Percentiles rank a stretch among this genome's conserved stretches.
Evolutionary conservation across 2,329 filamentous ascomycete genomes (phyloP).

Genomic region (Chaetomium globosum): DNA sequence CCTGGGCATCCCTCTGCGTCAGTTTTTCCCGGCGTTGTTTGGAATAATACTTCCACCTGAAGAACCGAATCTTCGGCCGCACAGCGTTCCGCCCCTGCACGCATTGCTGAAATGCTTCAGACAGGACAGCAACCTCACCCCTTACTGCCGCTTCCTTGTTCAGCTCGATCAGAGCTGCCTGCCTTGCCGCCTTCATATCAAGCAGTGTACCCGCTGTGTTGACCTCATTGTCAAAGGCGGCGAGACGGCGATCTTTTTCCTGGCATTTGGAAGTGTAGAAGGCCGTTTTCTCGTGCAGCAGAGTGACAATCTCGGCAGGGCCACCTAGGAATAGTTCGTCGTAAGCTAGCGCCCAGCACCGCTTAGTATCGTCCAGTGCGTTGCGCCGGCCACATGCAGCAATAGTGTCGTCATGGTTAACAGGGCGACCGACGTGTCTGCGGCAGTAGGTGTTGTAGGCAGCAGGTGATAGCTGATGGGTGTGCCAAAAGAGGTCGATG

Average conservation of each 20-base stretch:
- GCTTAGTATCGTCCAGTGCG: background rate
- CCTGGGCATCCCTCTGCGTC: background rate
- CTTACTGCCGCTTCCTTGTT: background rate
- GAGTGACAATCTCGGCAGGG: background rate
- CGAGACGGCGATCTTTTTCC: background rate
- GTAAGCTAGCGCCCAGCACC: slow-evolving; percentile 9
- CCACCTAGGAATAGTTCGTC: slow-evolving; percentile 11
- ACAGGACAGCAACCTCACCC: background rate
- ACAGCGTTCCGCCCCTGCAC: background rate
- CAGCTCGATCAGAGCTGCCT: background rate
- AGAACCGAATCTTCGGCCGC: background rate
- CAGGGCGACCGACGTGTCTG: slow-evolving; percentile 14
- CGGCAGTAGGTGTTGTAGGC: slow-evolving; percentile 25
- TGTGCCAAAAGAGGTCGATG: slow-evolving; percentile 31
- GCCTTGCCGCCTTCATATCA: background rate
- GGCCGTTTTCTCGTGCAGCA: background rate
- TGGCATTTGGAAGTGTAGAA: too few relatives aligned
- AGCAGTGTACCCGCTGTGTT: background rate
- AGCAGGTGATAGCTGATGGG: slow-evolving; percentile 25
- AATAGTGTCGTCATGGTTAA: slow-evolving; percentile 28
- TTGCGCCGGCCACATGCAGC: background rate
- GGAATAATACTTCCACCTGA: background rate
- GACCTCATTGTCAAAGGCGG: background rate
- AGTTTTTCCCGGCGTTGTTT: background rate
- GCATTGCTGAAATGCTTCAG: background rate